phyloP scores from a whole-genome alignment of 2,329 filamentous ascomycete genomes.

The Verticillium nonalfalfae region DNA sequence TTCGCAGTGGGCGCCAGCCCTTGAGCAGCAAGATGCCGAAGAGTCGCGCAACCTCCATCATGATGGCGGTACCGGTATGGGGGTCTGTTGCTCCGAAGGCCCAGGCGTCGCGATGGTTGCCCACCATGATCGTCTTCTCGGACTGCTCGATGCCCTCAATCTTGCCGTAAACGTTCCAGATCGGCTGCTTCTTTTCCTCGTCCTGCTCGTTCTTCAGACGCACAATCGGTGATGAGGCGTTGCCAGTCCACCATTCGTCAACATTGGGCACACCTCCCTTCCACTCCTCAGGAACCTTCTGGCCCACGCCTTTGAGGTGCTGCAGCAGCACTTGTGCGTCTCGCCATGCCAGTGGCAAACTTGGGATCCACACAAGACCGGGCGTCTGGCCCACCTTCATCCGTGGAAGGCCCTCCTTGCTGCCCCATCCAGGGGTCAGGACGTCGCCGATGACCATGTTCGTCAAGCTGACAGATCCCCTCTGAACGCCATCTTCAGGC shows the following conservation, averaged over 20 bases:
- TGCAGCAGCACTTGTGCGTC: constrained; percentile 78
- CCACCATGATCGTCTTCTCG: constrained; percentile 79
- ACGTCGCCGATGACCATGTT: constrained; percentile 85
- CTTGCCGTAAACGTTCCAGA: constrained; percentile 86
- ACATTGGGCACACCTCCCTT: constrained; percentile 69
- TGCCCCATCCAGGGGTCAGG: constrained; percentile 83
- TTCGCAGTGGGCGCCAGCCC: constrained; percentile 89
- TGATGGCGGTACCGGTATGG: constrained; percentile 81
- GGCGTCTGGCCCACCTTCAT: constrained; percentile 63
- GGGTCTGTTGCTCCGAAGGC: constrained; percentile 82
- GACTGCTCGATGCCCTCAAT: constrained; percentile 80
- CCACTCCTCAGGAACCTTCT: constrained; percentile 65
- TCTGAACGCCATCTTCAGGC: constrained; percentile 75
- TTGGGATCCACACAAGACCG: constrained; percentile 78
- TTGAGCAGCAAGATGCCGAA: constrained; percentile 70
- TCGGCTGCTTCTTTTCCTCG: constrained; percentile 71
- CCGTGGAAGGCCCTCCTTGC: constrained; percentile 57
- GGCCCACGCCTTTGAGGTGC: constrained; percentile 68
- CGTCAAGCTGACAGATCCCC: constrained; percentile 73
- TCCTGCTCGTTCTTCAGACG: constrained; percentile 83
- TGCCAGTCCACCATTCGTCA: constrained; percentile 71
- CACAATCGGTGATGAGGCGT: constrained; percentile 65
- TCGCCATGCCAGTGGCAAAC: constrained; percentile 81
- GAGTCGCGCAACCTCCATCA: constrained; percentile 82
- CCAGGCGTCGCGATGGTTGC: constrained; percentile 92